Evolutionary conservation across 73 alveolate genomes (phyloP).

Genomic region (Tetrahymena borealis): DNA sequence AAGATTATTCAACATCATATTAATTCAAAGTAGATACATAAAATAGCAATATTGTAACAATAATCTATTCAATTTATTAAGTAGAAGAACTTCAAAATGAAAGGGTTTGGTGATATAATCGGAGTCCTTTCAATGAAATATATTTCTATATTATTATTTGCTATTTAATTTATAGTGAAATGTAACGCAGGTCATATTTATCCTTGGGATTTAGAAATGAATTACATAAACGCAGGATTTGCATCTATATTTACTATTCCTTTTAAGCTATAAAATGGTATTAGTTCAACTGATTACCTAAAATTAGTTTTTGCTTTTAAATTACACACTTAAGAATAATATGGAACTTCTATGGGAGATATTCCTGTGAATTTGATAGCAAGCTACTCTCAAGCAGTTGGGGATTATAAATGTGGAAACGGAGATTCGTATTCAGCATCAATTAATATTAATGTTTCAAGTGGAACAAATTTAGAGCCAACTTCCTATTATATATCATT

Average conservation of each 20-base stretch:
- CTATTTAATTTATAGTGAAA: not conserved
- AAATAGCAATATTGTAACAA: no score
- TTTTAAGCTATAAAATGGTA: not conserved
- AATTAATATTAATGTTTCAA: not conserved
- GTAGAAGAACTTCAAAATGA: no score
- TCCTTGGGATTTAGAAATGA: conserved; percentile 14
- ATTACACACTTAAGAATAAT: conserved; percentile 2
- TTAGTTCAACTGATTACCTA: conserved; percentile 14
- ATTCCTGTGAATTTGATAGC: not conserved
- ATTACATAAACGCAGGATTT: conserved; percentile 29
- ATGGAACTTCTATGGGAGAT: not conserved
- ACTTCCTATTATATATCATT: conserved; percentile 11
- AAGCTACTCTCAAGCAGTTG: not conserved
- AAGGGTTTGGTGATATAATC: not conserved
- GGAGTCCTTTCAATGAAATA: not conserved
- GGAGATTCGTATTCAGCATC: not conserved
- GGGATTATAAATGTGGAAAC: conserved; percentile 8
- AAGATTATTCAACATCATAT: no score
- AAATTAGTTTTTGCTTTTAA: conserved; percentile 23
- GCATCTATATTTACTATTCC: conserved; percentile 28
- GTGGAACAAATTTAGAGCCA: not conserved
- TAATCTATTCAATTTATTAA: no score
- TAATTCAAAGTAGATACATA: no score
- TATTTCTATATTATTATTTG: not conserved
- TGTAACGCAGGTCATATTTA: not conserved